Conservation (phyloP, 2,329 filamentous ascomycete genomes). For the Monosporascus sp. region DNA sequence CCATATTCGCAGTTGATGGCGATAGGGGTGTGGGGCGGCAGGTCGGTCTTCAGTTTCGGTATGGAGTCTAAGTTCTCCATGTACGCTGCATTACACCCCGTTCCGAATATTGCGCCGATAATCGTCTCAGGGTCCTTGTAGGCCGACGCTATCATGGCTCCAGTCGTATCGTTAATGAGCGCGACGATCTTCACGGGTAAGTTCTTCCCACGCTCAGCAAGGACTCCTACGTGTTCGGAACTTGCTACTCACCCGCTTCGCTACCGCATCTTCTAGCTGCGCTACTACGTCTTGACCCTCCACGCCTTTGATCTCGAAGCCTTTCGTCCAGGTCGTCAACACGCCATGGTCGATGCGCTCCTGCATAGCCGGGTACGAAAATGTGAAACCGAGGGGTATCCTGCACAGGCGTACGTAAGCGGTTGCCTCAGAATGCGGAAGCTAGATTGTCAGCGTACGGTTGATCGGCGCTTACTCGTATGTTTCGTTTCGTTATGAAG, state of each 20-base stretch:
- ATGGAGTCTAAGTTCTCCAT: constrained; percentile 68
- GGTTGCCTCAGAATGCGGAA: no score
- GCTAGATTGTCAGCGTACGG: no score
- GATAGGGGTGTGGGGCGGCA: constrained; percentile 60
- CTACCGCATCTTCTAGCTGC: constrained; percentile 47
- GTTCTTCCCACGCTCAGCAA: no score
- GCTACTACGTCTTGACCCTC: constrained; percentile 65
- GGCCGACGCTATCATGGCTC: constrained; percentile 67
- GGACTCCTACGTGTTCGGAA: constrained; percentile 16
- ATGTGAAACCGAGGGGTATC: constrained; percentile 58
- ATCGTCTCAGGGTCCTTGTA: constrained; percentile 67
- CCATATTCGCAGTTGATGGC: constrained; percentile 73
- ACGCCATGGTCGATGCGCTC: constrained; percentile 66
- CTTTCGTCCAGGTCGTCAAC: constrained; percentile 69
- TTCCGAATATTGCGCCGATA: constrained; percentile 74
- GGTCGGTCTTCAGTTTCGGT: constrained; percentile 67
- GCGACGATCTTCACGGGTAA: no score
- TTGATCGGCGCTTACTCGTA: no score
- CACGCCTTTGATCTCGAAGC: constrained; percentile 67
- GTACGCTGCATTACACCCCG: constrained; percentile 72
- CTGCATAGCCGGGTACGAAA: constrained; percentile 67
- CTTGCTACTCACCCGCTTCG: constrained; percentile 14
- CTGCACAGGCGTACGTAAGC: no score
- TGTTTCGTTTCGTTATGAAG: no score
- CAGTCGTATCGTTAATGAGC: constrained; percentile 47